Evolutionary conservation across 495 filamentous ascomycete genomes (phyloP).

Genomic region (Annulohypoxylon moriforme): DNA sequence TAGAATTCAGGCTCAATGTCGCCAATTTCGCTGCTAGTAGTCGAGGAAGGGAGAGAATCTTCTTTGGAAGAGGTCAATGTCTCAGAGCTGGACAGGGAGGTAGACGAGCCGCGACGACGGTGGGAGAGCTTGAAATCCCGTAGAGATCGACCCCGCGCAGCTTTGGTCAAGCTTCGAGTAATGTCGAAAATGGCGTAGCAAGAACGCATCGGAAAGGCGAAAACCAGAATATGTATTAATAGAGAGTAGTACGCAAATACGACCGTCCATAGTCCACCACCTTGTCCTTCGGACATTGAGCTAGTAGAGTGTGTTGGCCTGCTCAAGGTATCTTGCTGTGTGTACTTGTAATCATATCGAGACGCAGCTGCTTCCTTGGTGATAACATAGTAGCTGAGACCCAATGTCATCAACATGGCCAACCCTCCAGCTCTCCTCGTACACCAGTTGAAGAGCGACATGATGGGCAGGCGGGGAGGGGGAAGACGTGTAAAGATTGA

Average conservation of each 20-base stretch:
- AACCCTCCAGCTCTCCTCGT: conserved; percentile 61
- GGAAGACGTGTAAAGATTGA: conserved; percentile 35
- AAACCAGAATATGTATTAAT: conserved; percentile 64
- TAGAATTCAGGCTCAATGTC: conserved; percentile 57
- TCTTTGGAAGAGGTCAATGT: conserved; percentile 61
- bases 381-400: conserved; percentile 61
- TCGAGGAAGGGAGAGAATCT: conserved; percentile 51
- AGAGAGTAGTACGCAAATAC: conserved; percentile 65
- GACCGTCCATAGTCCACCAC: conserved; percentile 53
- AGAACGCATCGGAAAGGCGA: conserved; percentile 64
- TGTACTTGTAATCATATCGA: conserved; percentile 60
- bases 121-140: conserved; percentile 57
- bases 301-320: conserved; percentile 50
- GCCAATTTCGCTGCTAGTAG: conserved; percentile 60
- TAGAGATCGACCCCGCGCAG: conserved; percentile 52
- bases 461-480: conserved; percentile 29
- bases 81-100: conserved; percentile 62
- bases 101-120: conserved; percentile 61
- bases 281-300: conserved; percentile 25
- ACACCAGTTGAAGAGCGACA: conserved; percentile 63
- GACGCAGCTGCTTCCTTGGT: conserved; percentile 55
- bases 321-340: conserved; percentile 56
- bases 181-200: conserved; percentile 64
- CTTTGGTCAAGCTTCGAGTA: conserved; percentile 54
- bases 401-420: conserved; percentile 58